A percentile compares a stretch with the other conserved stretches of the same genome.
Conservation (phyloP, 2,329 filamentous ascomycete genomes). For the Microdochium bolleyi region DNA sequence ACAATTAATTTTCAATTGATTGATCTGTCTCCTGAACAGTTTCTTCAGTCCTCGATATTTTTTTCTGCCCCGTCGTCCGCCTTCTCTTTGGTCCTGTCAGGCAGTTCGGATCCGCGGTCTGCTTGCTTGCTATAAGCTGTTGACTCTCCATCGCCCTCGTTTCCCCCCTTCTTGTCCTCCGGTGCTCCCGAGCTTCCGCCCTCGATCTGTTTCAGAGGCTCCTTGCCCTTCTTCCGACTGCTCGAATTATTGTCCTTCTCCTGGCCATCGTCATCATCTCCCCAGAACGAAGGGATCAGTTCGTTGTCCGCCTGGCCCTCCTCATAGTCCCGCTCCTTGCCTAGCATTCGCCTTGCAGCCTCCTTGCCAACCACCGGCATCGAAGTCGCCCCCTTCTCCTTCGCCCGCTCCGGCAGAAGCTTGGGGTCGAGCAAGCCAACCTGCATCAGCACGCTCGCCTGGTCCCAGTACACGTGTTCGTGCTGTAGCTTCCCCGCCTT, state of each 20-base stretch:
- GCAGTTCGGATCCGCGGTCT: neutral
- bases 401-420: conserved; percentile 23
- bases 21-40: too few species aligned
- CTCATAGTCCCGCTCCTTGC: conserved; percentile 21
- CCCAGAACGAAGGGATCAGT: conserved; percentile 26
- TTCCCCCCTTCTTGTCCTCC: neutral
- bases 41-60: too few species aligned
- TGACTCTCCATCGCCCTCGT: too few species aligned
- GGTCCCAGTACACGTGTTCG: conserved; percentile 63
- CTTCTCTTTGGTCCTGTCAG: conserved; percentile 2
- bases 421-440: conserved; percentile 43
- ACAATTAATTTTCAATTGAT: too few species aligned
- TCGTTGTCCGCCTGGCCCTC: conserved; percentile 35
- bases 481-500: conserved; percentile 56
- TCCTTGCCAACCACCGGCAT: conserved; percentile 31
- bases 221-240: neutral
- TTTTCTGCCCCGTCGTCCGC: neutral
- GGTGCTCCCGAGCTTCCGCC: neutral
- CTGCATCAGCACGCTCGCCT: conserved; percentile 55
- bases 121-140: too few species aligned
- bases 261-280: conserved; percentile 16
- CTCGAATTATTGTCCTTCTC: neutral
- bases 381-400: conserved; percentile 22
- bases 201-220: neutral
- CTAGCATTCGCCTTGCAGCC: conserved; percentile 27